Conservation (phyloP, 257 asterid genomes). For the Phtheirospermum japonicum region DNA sequence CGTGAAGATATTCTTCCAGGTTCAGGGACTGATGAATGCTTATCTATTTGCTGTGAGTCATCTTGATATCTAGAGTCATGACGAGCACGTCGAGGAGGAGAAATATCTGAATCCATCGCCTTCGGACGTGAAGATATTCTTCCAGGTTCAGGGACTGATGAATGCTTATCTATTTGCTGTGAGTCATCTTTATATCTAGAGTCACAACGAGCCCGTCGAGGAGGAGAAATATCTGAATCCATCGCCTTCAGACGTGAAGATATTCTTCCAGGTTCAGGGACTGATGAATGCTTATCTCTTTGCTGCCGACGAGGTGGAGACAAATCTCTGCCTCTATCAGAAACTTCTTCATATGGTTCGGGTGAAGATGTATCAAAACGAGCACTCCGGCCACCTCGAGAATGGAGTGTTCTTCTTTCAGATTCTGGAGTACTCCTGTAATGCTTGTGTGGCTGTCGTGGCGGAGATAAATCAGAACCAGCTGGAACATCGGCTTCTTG, state of each 20-base stretch:
- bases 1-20: constrained; percentile 26
- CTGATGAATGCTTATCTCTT: constrained; percentile 32
- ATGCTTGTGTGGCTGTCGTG: constrained; percentile 29
- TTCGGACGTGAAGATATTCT: constrained; percentile 29
- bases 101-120: constrained; percentile 42
- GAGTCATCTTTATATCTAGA: constrained; percentile 29
- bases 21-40: constrained; percentile 32
- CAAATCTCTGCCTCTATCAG: constrained; percentile 35
- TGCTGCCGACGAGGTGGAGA: constrained; percentile 56
- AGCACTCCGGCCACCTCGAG: constrained; percentile 11
- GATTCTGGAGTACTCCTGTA: constrained; percentile 32
- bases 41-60: constrained; percentile 1
- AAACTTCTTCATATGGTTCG: constrained; percentile 26
- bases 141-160: constrained; percentile 31
- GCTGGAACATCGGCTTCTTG: constrained; percentile 31
- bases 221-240: constrained; percentile 61
- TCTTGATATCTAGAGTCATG: constrained; percentile 32
- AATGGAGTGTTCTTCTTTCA: constrained; percentile 20
- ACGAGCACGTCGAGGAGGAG: constrained; percentile 57
- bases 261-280: constrained; percentile 27
- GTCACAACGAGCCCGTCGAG: constrained; percentile 42
- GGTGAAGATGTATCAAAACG: constrained; percentile 68
- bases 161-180: constrained; percentile 2
- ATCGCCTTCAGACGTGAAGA: constrained; percentile 28
- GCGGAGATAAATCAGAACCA: constrained; percentile 48